Percentiles rank a stretch among this genome's conserved stretches.
Evolutionary conservation across 2,329 filamentous ascomycete species (phyloP).

Genomic region (Ascocoryne sarcoides): DNA sequence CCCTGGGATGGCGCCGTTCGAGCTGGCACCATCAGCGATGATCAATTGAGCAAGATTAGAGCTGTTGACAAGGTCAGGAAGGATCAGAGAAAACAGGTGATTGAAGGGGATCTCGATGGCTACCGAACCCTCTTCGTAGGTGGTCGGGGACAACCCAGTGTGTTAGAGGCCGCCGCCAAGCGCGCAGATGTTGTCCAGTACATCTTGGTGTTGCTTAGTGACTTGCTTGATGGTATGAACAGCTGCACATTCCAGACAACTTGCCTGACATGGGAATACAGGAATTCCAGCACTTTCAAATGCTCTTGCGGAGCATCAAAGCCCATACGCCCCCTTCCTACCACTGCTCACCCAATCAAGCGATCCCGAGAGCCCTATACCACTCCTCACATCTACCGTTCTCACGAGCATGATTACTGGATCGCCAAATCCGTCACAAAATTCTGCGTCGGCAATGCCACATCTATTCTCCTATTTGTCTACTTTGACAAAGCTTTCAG

Average conservation of each 20-base stretch:
- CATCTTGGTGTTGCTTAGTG: slow-evolving; percentile 78
- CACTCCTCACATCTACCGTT: slow-evolving; percentile 81
- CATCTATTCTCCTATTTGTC: slow-evolving; percentile 81
- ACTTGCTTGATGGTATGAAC: slow-evolving; percentile 72
- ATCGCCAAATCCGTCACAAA: slow-evolving; percentile 51
- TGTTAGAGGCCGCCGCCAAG: slow-evolving; percentile 78
- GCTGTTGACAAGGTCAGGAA: slow-evolving; percentile 93
- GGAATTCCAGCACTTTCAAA: slow-evolving; percentile 72
- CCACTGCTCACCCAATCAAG: slow-evolving; percentile 75
- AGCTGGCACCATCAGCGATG: slow-evolving; percentile 86
- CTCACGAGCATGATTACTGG: slow-evolving; percentile 69
- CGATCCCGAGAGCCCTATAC: slow-evolving; percentile 67
- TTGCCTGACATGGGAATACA: slow-evolving; percentile 30
- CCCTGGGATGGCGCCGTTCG: slow-evolving; percentile 96
- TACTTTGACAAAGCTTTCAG: slow-evolving; percentile 71
- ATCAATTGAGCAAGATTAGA: slow-evolving; percentile 90
- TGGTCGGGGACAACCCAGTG: slow-evolving; percentile 55
- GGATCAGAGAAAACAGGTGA: slow-evolving; percentile 75
- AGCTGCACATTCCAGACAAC: not conserved
- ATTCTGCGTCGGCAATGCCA: slow-evolving; percentile 60
- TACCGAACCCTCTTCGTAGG: slow-evolving; percentile 79
- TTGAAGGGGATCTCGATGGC: slow-evolving; percentile 70
- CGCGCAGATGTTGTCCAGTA: slow-evolving; percentile 90
- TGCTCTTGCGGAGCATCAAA: slow-evolving; percentile 62
- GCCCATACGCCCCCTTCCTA: slow-evolving; percentile 77